A percentile compares a stretch with the other conserved stretches of the same genome.
phyloP scores from a whole-genome alignment of 192 early-diverging fungal species.

The Linnemannia exigua region DNA sequence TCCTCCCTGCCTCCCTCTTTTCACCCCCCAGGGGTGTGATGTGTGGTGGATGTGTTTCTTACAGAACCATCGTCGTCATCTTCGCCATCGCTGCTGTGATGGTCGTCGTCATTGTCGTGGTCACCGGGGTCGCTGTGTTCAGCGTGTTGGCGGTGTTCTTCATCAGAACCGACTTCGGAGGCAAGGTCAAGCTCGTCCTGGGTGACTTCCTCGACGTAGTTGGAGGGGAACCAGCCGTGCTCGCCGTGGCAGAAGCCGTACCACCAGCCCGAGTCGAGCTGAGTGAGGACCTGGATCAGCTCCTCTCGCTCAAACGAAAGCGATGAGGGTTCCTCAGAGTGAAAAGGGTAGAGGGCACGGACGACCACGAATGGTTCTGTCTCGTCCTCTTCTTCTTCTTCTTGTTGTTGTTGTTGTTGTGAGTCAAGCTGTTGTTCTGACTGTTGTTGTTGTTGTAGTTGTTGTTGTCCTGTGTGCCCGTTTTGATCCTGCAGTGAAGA shows the following conservation, averaged over 20 bases:
- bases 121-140: conserved; percentile 11
- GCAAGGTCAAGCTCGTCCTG: conserved; percentile 43
- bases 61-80: conserved; percentile 3
- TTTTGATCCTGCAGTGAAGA: conserved; percentile 15
- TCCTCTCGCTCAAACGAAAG: conserved; percentile 89
- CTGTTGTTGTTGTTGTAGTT: conserved; percentile 4
- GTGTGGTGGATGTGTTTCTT: neutral
- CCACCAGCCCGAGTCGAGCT: conserved; percentile 98
- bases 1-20: neutral
- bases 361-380: conserved; percentile 34
- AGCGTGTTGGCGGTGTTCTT: conserved; percentile 12
- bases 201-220: conserved; percentile 72
- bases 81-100: neutral
- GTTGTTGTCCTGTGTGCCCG: neutral
- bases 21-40: neutral
- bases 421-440: neutral
- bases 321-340: conserved; percentile 79
- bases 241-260: conserved; percentile 85
- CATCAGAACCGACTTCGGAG: conserved; percentile 14
- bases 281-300: conserved; percentile 89
- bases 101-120: neutral
- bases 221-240: conserved; percentile 93
- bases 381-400: conserved; percentile 25
- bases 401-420: conserved; percentile 6
- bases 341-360: conserved; percentile 87